These are phyloP conservation scores for Alloteropsis angusta DNA, from an alignment of 202 grass and related monocot genomes.

Conservation along the genomic window DNA sequence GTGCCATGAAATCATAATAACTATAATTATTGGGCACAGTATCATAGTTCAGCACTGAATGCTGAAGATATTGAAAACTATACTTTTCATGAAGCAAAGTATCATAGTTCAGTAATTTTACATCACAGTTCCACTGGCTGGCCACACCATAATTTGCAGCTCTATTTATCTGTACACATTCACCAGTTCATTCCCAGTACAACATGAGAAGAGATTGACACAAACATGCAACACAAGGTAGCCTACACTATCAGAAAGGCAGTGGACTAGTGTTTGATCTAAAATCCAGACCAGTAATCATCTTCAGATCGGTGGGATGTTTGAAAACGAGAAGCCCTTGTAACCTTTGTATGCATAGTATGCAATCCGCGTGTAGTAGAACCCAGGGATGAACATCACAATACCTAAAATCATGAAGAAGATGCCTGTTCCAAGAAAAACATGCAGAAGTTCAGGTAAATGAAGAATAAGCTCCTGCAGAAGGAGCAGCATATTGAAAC, in stretches of 20 bases:
- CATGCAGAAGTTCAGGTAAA: background rate
- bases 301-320: conserved; percentile 60
- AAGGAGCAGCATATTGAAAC: background rate
- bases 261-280: background rate
- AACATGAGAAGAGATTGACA: background rate
- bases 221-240: conserved; percentile 8
- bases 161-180: conserved; percentile 44
- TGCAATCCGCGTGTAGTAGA: conserved; percentile 90
- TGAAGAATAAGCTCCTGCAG: background rate
- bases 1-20: too few species aligned
- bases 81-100: background rate
- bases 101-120: background rate
- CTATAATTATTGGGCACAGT: too few species aligned
- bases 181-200: conserved; percentile 12
- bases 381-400: conserved; percentile 85
- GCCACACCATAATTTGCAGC: conserved; percentile 14
- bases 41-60: background rate
- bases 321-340: conserved; percentile 88
- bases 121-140: conserved; percentile 9
- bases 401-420: conserved; percentile 78
- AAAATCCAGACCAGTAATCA: background rate
- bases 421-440: conserved; percentile 43
- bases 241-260: background rate
- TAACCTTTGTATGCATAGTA: conserved; percentile 94
- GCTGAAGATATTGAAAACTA: too few species aligned